phyloP scores from a whole-genome alignment of 78 protist genomes.

The Cyanophora paradoxa region DNA sequence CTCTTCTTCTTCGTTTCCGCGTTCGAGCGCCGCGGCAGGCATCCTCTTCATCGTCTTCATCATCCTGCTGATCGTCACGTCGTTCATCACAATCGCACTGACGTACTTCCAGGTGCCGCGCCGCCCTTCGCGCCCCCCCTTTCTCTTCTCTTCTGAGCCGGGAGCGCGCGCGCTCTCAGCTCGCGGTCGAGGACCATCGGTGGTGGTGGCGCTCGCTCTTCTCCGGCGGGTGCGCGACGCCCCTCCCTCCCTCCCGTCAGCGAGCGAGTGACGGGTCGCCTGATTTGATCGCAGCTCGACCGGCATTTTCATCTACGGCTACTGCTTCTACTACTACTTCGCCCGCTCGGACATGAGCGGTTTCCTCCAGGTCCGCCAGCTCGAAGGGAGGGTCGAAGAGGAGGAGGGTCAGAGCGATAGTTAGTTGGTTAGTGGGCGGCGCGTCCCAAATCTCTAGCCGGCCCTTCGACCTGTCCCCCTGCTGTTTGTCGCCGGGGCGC shows the following conservation, averaged over 20 bases:
- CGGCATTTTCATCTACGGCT: conserved; percentile 65
- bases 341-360: conserved; percentile 81
- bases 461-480: too few species aligned
- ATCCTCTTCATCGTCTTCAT: conserved; percentile 85
- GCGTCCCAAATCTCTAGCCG: too few species aligned
- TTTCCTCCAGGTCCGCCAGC: conserved; percentile 32
- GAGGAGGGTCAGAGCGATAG: too few species aligned
- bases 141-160: too few species aligned
- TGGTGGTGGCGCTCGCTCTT: conserved; percentile 19
- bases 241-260: too few species aligned
- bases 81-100: conserved; percentile 39
- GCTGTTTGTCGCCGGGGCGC: too few species aligned
- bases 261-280: too few species aligned
- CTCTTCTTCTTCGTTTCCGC: neutral
- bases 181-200: conserved; percentile 31
- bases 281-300: too few species aligned
- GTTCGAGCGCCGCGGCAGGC: conserved; percentile 42
- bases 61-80: conserved; percentile 55
- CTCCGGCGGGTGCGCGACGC: too few species aligned
- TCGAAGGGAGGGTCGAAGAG: too few species aligned
- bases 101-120: conserved; percentile 33
- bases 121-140: neutral
- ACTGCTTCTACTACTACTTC: conserved; percentile 69
- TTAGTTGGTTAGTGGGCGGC: too few species aligned
- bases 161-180: too few species aligned